Percentiles rank a stretch among this genome's conserved stretches.
These are phyloP conservation scores for Discostella pseudostelligera DNA, from an alignment of 108 stramenopile species.

Conservation along the genomic window DNA sequence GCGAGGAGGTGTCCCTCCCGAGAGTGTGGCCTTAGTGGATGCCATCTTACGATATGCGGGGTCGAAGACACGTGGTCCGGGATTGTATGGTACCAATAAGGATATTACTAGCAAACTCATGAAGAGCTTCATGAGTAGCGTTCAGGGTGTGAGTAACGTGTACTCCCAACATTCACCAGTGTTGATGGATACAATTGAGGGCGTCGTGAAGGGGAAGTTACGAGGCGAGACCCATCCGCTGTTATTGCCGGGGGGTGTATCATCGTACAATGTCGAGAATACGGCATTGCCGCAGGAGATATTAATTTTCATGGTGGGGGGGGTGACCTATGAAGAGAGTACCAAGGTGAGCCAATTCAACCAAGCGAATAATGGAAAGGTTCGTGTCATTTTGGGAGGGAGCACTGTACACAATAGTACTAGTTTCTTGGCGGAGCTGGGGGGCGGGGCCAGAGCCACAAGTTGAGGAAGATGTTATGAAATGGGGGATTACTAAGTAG, in stretches of 20 bases:
- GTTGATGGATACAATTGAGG: slow-evolving; percentile 87
- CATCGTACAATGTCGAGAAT: slow-evolving; percentile 36
- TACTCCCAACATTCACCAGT: slow-evolving; percentile 97
- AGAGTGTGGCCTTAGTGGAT: slow-evolving; percentile 90
- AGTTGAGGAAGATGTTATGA: too few species aligned
- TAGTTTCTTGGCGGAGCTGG: slow-evolving; percentile 93
- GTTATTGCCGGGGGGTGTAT: slow-evolving; percentile 47
- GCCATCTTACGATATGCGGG: slow-evolving; percentile 91
- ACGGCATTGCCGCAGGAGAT: slow-evolving; percentile 72
- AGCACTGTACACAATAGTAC: slow-evolving; percentile 95
- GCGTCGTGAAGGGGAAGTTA: slow-evolving; percentile 86
- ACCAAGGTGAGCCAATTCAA: slow-evolving; percentile 90
- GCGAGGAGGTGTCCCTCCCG: slow-evolving; percentile 86
- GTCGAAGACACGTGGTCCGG: slow-evolving; percentile 74
- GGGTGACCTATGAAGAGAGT: slow-evolving; percentile 96
- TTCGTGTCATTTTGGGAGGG: slow-evolving; percentile 87
- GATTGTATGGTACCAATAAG: slow-evolving; percentile 84
- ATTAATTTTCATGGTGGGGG: slow-evolving; percentile 94
- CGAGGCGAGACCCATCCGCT: slow-evolving; percentile 76
- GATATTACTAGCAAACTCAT: slow-evolving; percentile 86
- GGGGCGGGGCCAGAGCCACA: too few species aligned
- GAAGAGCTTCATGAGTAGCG: slow-evolving; percentile 90
- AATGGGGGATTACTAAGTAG: too few species aligned
- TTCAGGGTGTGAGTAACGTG: slow-evolving; percentile 96
- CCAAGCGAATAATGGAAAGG: slow-evolving; percentile 54